These are phyloP conservation scores for Clohesyomyces aquaticus DNA, from an alignment of 495 filamentous ascomycete species.

Conservation along the genomic window DNA sequence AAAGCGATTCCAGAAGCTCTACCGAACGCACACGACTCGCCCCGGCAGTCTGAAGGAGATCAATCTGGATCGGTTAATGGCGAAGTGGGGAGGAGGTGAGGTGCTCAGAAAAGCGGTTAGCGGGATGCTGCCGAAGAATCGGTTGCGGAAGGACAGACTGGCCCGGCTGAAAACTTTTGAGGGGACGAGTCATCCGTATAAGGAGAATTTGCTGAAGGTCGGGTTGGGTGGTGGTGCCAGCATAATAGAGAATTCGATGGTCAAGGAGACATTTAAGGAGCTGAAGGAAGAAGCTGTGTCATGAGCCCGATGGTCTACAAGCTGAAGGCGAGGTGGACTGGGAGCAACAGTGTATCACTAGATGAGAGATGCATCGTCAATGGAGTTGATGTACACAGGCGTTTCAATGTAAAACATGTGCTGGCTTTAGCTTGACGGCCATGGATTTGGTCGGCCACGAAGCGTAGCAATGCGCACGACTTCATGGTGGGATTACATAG, in stretches of 20 bases:
- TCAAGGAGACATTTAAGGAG: constrained; percentile 47
- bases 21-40: constrained; percentile 89
- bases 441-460: too few species aligned
- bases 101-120: constrained; percentile 87
- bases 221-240: constrained; percentile 35
- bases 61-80: constrained; percentile 93
- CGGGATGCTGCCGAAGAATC: constrained; percentile 98
- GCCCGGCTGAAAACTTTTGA: constrained; percentile 95
- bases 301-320: background rate
- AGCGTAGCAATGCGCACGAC: too few species aligned
- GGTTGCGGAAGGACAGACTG: constrained; percentile 80
- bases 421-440: too few species aligned
- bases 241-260: constrained; percentile 51
- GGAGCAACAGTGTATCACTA: constrained; percentile 11
- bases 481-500: too few species aligned
- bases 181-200: constrained; percentile 86
- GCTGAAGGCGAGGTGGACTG: background rate
- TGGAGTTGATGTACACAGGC: background rate
- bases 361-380: background rate
- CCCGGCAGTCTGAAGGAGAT: constrained; percentile 85
- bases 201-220: constrained; percentile 80
- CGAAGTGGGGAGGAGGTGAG: constrained; percentile 92
- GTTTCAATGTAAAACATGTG: constrained; percentile 14
- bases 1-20: constrained; percentile 90
- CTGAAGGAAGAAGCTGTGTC: constrained; percentile 18